Base-by-base conservation (phyloP, 345 rosid species). In the Eucalyptus curtisii region DNA sequence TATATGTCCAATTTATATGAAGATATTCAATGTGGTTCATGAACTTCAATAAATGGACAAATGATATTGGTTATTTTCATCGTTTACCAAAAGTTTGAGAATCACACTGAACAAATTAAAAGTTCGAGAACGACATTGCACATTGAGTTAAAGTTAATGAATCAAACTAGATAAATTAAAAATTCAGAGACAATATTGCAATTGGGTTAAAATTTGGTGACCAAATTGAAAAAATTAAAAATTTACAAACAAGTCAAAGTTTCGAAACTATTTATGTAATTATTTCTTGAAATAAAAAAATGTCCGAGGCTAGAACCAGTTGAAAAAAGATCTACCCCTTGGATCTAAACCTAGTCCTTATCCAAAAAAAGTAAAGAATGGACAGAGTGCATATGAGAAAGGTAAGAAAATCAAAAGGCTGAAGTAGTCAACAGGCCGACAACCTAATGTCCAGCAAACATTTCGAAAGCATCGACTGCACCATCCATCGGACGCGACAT, bases 31-130 rank as follows among this genome's bases (percentile, higher is more conserved):
- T 7, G 57, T 52, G 2, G 2, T 52, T 52, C 57, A 0, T 19
- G 0, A 33, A 2, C 0, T 68, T 33, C 1, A 17, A 31, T 68
- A 10, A 3, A 68, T 17, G 2, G 1, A 33, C 0, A 8, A 0
- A 31, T 8, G 1, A 8, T 4, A 17, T 31, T 68, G 4, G 24
- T 16, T 15, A 8, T 33, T 31, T 68, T 68, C 7, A 4, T 68
- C 0, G 0, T 52, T 52, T 52, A 52, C 17, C 17, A 13, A n/a
- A 14, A 64, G 5, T 64, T 64, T 15, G 9, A n/a, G 1, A 4
- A 13, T n/a, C 10, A 64, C 2, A 15, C 0, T n/a, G 2, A 52
- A 52, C 2, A 64, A 64, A 64, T n/a, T 64, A 64, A n/a, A 68
- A 8, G 2, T 31, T 66, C 2, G 2, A 9, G 2, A 2, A 31